phyloP scores from a whole-genome alignment of 805 yeast species.

The Ogataea thermomethanolica region DNA sequence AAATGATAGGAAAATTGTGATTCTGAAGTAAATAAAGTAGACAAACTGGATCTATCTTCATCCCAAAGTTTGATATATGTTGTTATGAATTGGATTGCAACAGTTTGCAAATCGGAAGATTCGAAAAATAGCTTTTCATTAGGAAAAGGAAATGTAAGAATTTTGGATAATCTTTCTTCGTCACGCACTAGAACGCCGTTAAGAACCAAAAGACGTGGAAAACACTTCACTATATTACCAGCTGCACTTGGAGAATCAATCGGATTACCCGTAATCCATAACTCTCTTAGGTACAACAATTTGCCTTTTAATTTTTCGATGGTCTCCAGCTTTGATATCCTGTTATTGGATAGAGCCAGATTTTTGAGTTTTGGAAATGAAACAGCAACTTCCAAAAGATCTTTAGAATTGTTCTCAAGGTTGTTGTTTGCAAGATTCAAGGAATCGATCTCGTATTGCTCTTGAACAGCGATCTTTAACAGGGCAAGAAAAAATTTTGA shows the following conservation, averaged over 20 bases:
- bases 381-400: slow-evolving; percentile 61
- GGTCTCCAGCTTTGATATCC: slow-evolving; percentile 51
- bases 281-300: slow-evolving; percentile 67
- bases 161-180: slow-evolving; percentile 52
- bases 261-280: slow-evolving; percentile 79
- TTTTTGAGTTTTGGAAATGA: slow-evolving; percentile 75
- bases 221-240: slow-evolving; percentile 60
- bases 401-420: slow-evolving; percentile 53
- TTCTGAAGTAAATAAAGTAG: slow-evolving; percentile 71
- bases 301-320: slow-evolving; percentile 78
- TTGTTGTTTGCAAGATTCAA: slow-evolving; percentile 67
- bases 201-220: slow-evolving; percentile 76
- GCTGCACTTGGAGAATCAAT: slow-evolving; percentile 46
- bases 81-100: slow-evolving; percentile 74
- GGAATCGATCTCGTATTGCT: slow-evolving; percentile 55
- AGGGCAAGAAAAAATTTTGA: slow-evolving; percentile 88
- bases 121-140: slow-evolving; percentile 75
- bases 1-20: slow-evolving; percentile 82
- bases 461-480: slow-evolving; percentile 69
- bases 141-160: slow-evolving; percentile 53
- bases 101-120: slow-evolving; percentile 60
- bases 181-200: slow-evolving; percentile 80
- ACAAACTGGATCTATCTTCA: slow-evolving; percentile 61
- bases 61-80: slow-evolving; percentile 84
- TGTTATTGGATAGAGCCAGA: slow-evolving; percentile 76